These are phyloP conservation scores for Teratosphaeria epicoccoides DNA, from an alignment of 2,329 filamentous ascomycete genomes.

Conservation along the genomic window DNA sequence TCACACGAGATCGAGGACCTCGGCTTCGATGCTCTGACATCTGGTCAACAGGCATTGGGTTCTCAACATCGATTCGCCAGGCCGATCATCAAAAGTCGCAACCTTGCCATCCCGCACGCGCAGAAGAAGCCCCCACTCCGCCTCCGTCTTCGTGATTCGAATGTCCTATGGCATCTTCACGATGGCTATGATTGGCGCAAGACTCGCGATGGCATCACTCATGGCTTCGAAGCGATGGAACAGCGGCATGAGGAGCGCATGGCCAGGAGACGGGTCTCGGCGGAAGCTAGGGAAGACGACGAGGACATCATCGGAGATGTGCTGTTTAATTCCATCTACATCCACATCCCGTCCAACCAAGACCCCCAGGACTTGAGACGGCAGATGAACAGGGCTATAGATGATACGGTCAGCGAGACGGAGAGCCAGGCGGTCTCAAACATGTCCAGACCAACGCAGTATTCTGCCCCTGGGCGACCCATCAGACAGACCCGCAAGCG, in stretches of 20 bases:
- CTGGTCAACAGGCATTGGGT: slow-evolving; percentile 19
- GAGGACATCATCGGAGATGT: slow-evolving; percentile 87
- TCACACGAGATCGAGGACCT: slow-evolving; percentile 23
- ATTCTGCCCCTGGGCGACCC: slow-evolving; percentile 21
- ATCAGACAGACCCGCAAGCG: slow-evolving; percentile 17
- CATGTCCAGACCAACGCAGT: slow-evolving; percentile 45
- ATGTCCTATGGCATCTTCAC: slow-evolving; percentile 95
- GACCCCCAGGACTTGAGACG: slow-evolving; percentile 72
- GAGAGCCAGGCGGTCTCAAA: slow-evolving; percentile 71
- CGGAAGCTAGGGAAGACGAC: slow-evolving; percentile 54
- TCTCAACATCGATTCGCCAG: slow-evolving; percentile 22
- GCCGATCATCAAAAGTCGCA: slow-evolving; percentile 8
- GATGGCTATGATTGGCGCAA: slow-evolving; percentile 95
- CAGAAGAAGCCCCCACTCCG: slow-evolving; percentile 44
- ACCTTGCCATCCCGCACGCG: slow-evolving; percentile 1
- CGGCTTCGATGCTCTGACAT: slow-evolving; percentile 24
- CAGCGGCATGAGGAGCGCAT: slow-evolving; percentile 66
- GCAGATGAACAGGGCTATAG: slow-evolving; percentile 78
- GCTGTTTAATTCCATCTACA: slow-evolving; percentile 97
- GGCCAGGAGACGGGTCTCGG: slow-evolving; percentile 45
- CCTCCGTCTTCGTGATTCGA: slow-evolving; percentile 71
- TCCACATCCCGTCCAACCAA: slow-evolving; percentile 70
- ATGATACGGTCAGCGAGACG: slow-evolving; percentile 78
- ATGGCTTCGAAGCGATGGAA: slow-evolving; percentile 83
- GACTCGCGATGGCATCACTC: slow-evolving; percentile 75